Evolutionary conservation across 106 monocot genomes (phyloP).

Genomic region (Dioscorea alata): DNA sequence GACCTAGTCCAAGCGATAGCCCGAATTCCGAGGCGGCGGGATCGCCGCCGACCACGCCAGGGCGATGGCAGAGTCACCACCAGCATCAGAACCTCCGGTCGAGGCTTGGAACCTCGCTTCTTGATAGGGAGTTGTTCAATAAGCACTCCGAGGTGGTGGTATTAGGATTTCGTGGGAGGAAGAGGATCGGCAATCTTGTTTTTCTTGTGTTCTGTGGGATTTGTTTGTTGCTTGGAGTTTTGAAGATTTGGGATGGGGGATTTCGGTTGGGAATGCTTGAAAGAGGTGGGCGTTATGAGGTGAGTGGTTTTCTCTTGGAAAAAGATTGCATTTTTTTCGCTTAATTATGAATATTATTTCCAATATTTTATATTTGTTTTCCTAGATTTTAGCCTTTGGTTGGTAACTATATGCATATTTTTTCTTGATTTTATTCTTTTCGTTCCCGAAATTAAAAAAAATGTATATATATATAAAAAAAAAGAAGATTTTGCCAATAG

Average conservation of each 20-base stretch:
- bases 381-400: background rate
- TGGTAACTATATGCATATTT: background rate
- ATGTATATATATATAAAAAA: too few species aligned
- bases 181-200: constrained; percentile 51
- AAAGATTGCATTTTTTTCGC: background rate
- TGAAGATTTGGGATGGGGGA: constrained; percentile 63
- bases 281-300: constrained; percentile 22
- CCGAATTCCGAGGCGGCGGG: background rate
- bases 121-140: constrained; percentile 35
- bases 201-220: constrained; percentile 67
- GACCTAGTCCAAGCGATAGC: background rate
- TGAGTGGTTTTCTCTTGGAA: constrained; percentile 1
- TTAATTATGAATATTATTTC: too few species aligned
- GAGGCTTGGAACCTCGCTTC: constrained; percentile 29
- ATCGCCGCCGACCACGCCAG: constrained; percentile 1
- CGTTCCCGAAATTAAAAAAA: background rate
- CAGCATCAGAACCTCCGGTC: constrained; percentile 29
- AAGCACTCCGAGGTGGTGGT: constrained; percentile 10
- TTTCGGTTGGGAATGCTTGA: constrained; percentile 13
- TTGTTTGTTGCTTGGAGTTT: constrained; percentile 57
- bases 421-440: background rate
- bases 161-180: constrained; percentile 36
- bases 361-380: background rate
- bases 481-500: too few species aligned
- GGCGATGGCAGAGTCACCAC: constrained; percentile 8